Base-by-base conservation (phyloP, 495 filamentous ascomycete genomes). In the Eremomyces bilateralis region DNA sequence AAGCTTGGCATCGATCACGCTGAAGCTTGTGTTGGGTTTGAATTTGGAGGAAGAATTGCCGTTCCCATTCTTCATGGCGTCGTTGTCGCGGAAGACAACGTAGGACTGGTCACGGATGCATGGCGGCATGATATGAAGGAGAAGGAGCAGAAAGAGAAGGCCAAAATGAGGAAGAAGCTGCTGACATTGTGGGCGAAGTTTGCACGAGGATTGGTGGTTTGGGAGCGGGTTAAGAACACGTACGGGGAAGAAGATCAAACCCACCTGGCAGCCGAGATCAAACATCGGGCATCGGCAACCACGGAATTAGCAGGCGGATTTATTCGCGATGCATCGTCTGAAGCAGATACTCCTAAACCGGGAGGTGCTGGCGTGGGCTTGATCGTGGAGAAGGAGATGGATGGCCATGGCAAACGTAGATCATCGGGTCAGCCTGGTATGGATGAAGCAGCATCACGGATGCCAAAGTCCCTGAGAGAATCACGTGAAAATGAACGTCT, bases 1-100 rank as follows among this genome's bases (percentile, higher is more conserved):
- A 70, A 74, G 37, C 62, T 99, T 2, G 71, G 67, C 12, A 74
- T 99, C 25, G 79, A 91, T 43, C 90, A 73, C 50, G 90, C 90
- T 0, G 88, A 99, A 47, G 88, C 90, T 15, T 85, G 93, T 6
- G 84, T 77, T 2, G 90, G 82, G 3, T 99, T 99, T 54, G 88
- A 99, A 51, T 99, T 99, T 54, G 79, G 80, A 6, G 73, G 79
- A 31, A 73, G 83, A 42, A 78, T 85, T 65, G 90, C 88, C 5
- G 79, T 94, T 13, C 88, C 88, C 6, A 72, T 91, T 1, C 71
- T 95, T 29, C 72, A 81, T 32, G 88, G 90, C 0, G 81, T 95
- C 0, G 81, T 99, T 0, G 62, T 93, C 1, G 83, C 88, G 0
- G 64, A 64, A 33, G 84, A 84, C 50, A 64, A 91, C 43, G 69